Conservation (phyloP, 1,284 basidiomycete genomes). For the Ustilago loliicola region DNA sequence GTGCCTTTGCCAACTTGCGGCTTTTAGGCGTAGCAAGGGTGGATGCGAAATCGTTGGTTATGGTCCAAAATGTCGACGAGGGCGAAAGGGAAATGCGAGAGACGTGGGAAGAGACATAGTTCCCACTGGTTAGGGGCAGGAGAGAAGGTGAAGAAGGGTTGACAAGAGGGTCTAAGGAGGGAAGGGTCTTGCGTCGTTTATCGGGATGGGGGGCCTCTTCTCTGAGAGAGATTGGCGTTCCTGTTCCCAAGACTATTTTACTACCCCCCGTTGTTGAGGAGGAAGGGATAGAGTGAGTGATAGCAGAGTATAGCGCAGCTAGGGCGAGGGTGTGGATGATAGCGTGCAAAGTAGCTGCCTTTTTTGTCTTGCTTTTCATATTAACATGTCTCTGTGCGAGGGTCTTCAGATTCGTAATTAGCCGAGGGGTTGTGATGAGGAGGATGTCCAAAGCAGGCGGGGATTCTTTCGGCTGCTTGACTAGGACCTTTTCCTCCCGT, state of each 20-base stretch:
- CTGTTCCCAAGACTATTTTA: slow-evolving; percentile 6
- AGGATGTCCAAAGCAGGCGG: slow-evolving; percentile 5
- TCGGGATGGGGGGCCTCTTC: neutral
- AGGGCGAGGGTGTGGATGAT: slow-evolving; percentile 29
- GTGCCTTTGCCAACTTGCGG: neutral
- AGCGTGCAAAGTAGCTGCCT: slow-evolving; percentile 37
- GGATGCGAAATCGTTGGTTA: slow-evolving; percentile 14
- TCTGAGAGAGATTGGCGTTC: slow-evolving; percentile 36
- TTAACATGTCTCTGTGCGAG: slow-evolving; percentile 12
- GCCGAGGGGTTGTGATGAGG: slow-evolving; percentile 16
- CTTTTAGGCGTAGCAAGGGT: neutral
- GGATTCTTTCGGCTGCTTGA: slow-evolving; percentile 7
- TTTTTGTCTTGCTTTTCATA: neutral
- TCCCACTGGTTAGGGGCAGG: slow-evolving; percentile 26
- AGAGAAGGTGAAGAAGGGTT: neutral
- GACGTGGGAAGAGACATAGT: slow-evolving; percentile 28
- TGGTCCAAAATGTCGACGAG: slow-evolving; percentile 3
- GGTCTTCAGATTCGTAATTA: slow-evolving; percentile 32
- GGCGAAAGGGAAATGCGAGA: neutral
- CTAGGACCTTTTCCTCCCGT: neutral
- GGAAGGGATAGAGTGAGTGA: slow-evolving; percentile 2
- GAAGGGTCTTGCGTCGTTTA: neutral
- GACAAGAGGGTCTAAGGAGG: neutral
- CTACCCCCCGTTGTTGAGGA: no score
- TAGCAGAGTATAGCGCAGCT: slow-evolving; percentile 27